These are phyloP conservation scores for Diaporthe capsici DNA, from an alignment of 2,329 filamentous ascomycete species.

Conservation along the genomic window DNA sequence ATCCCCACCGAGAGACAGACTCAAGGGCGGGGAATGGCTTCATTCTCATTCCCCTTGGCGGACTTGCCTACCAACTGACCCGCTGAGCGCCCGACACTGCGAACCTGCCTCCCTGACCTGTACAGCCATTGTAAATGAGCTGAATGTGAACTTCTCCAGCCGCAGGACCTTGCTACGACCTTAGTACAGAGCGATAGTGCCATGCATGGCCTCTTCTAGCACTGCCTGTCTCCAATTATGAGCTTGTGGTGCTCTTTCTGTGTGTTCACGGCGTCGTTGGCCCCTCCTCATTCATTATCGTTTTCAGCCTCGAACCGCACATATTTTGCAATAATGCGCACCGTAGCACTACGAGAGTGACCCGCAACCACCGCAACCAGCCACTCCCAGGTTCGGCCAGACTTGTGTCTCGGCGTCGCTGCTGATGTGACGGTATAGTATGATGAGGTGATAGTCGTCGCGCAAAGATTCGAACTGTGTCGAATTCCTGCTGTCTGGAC, in stretches of 20 bases:
- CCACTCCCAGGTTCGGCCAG: background rate
- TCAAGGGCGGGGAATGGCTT: background rate
- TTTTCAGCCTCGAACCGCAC: background rate
- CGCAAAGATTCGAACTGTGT: background rate
- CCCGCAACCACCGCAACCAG: background rate
- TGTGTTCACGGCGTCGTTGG: background rate
- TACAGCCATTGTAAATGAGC: too few relatives aligned
- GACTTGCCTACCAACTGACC: background rate
- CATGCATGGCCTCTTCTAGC: background rate
- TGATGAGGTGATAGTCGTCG: background rate
- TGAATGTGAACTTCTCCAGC: background rate
- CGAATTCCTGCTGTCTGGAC: background rate
- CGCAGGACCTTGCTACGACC: background rate
- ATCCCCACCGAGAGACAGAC: background rate
- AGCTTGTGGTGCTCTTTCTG: conserved; percentile 7
- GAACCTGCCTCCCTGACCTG: background rate
- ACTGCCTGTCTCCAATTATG: background rate
- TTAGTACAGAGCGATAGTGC: background rate
- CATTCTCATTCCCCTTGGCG: background rate
- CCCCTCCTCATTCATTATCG: background rate
- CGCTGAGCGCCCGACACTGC: background rate
- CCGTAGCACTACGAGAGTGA: background rate
- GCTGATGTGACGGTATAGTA: background rate
- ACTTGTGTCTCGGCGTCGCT: background rate
- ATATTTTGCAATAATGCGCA: background rate